Conservation (phyloP, 2,329 filamentous ascomycete species). For the Pseudodiploospora longispora region DNA sequence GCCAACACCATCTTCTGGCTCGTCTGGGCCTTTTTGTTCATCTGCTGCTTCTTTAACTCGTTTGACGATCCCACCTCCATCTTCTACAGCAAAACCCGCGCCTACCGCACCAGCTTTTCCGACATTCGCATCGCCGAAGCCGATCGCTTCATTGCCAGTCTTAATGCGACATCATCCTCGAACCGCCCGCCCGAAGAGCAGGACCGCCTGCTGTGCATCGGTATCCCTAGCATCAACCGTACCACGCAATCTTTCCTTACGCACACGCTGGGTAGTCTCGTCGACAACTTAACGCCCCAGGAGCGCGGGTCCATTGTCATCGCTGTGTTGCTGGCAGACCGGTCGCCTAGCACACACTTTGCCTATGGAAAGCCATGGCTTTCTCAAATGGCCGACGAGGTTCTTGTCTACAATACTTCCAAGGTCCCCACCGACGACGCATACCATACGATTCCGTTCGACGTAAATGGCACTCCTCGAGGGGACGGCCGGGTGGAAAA, state of each 20-base stretch:
- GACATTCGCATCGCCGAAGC: conserved; percentile 17
- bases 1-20: conserved; percentile 24
- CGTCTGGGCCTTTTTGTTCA: conserved; percentile 18
- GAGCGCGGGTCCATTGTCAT: conserved; percentile 25
- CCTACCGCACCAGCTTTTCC: conserved; percentile 21
- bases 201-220: conserved; percentile 20
- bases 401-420: conserved; percentile 20
- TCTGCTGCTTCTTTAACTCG: conserved; percentile 21
- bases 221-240: conserved; percentile 27
- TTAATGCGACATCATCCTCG: background rate
- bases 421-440: background rate
- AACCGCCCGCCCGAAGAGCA: background rate
- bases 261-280: conserved; percentile 22
- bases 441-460: conserved; percentile 14
- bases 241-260: conserved; percentile 20
- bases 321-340: conserved; percentile 27
- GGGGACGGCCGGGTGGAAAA: conserved; percentile 23
- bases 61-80: conserved; percentile 27
- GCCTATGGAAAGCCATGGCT: conserved; percentile 26
- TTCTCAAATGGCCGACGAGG: conserved; percentile 22
- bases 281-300: conserved; percentile 20
- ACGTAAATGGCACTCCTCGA: conserved; percentile 15
- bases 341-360: conserved; percentile 20
- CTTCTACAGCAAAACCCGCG: conserved; percentile 21
- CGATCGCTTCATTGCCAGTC: conserved; percentile 14